These are phyloP conservation scores for Entomortierella beljakovae DNA, from an alignment of 192 early-diverging fungal genomes.

Conservation along the genomic window DNA sequence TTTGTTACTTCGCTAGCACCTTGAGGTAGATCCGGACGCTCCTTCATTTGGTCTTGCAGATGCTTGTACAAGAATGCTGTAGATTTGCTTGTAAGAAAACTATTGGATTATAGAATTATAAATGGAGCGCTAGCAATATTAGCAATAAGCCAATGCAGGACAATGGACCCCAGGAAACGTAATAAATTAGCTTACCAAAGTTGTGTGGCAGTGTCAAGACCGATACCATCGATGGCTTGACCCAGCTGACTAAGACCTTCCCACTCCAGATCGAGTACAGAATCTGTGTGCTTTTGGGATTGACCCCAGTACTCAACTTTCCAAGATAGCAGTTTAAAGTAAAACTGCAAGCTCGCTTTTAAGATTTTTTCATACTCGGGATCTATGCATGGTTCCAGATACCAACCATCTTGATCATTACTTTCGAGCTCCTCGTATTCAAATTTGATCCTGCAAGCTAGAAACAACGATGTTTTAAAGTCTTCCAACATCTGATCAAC, in stretches of 20 bases:
- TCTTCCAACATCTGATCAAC: slow-evolving; percentile 87
- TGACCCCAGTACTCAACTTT: slow-evolving; percentile 73
- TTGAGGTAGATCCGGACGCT: slow-evolving; percentile 40
- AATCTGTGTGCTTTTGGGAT: slow-evolving; percentile 71
- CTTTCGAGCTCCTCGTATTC: slow-evolving; percentile 73
- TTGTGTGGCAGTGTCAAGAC: slow-evolving; percentile 77
- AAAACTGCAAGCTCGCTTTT: slow-evolving; percentile 77
- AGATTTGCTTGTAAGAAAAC: slow-evolving; percentile 61
- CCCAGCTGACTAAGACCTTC: slow-evolving; percentile 79
- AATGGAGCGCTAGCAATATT: too few relatives aligned
- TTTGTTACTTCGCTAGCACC: slow-evolving; percentile 54
- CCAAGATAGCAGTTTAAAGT: slow-evolving; percentile 82
- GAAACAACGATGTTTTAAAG: slow-evolving; percentile 73
- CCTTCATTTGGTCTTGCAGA: slow-evolving; percentile 56
- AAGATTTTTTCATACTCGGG: slow-evolving; percentile 79
- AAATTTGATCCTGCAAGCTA: slow-evolving; percentile 80
- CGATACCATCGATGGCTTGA: slow-evolving; percentile 76
- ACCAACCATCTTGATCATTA: slow-evolving; percentile 74
- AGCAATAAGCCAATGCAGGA: too few relatives aligned
- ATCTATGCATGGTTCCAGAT: slow-evolving; percentile 69
- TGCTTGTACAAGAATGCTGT: slow-evolving; percentile 62
- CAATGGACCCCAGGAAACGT: background rate
- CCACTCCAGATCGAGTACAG: slow-evolving; percentile 89
- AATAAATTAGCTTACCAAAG: slow-evolving; percentile 67
- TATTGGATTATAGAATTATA: slow-evolving; percentile 26